Evolutionary conservation across 768 basidiomycete genomes (phyloP).

Genomic region (Nidula microcarpa): DNA sequence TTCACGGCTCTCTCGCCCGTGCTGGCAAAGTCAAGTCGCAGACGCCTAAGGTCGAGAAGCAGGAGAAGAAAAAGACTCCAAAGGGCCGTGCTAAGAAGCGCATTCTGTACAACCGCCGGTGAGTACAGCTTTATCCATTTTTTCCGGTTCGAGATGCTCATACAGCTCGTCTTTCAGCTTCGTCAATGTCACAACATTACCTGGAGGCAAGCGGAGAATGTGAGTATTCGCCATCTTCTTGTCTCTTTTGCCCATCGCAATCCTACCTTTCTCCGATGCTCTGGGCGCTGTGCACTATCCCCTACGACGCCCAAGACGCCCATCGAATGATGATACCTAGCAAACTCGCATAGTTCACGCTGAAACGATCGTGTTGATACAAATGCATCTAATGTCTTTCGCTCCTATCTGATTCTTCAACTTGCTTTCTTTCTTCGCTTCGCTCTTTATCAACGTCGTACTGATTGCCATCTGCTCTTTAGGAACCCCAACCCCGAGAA

Average conservation of each 20-base stretch:
- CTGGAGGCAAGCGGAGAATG: constrained; percentile 95
- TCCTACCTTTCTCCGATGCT: no score
- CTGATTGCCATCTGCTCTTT: constrained; percentile 16
- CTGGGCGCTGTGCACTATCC: background rate
- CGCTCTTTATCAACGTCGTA: constrained; percentile 5
- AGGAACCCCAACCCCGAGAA: constrained; percentile 71
- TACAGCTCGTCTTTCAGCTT: constrained; percentile 44
- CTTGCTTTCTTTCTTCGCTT: constrained; percentile 9
- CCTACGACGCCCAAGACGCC: background rate
- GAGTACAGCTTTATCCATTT: constrained; percentile 21
- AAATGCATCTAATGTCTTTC: constrained; percentile 92
- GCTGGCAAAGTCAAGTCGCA: constrained; percentile 99
- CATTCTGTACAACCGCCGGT: constrained; percentile 90
- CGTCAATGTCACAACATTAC: constrained; percentile 89
- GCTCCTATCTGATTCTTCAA: constrained; percentile 90
- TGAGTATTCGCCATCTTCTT: constrained; percentile 44
- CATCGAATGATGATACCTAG: constrained; percentile 50
- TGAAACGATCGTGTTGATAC: constrained; percentile 85
- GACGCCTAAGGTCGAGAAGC: constrained; percentile 96
- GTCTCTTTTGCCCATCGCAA: background rate
- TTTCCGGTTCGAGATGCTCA: no score
- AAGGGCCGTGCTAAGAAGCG: constrained; percentile 99
- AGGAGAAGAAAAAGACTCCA: constrained; percentile 98
- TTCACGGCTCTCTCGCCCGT: constrained; percentile 99
- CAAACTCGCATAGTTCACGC: constrained; percentile 94